Evolutionary conservation across 75 land plant genomes (phyloP), one percentile per base, ranked within the genome.

Genomic region (Cupressus sempervirens): DNA sequence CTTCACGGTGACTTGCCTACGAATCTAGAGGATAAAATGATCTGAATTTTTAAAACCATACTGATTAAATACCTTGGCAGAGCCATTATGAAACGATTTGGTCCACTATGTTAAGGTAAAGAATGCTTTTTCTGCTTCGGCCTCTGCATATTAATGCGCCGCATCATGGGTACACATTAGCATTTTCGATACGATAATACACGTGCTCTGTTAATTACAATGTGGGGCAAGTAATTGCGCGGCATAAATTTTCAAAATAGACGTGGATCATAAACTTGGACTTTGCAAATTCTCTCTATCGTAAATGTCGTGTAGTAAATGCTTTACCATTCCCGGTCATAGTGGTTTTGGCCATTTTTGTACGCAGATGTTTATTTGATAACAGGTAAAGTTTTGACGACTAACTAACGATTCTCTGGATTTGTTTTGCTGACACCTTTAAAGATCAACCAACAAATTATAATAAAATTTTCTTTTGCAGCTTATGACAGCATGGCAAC

Each of bases 401-500:
- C 26, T 23, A 18, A 7, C 18, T 56, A 18, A 56, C 26, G 62
- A 56, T 56, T 56, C 23, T 62, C 29, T 62, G n/a, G 26, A 62
- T 7, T 62, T 62, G 9, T 62, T 26, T 62, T 23, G 7, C n/a
- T 62, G 29, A 62, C 23, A 23, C n/a, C 7, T 62, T 62, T 23
- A 62, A 8, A 26, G 67, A 62, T 23, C n/a, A 62, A 62, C 26
- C 29, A 6, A 62, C 18, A 56, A 56, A 4, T 56, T 26, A 23
- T 23, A 26, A 26, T 62, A 6, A 16, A 56, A 20, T 16, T 56
- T 56, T 18, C 62, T 56, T 83, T 50, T 89, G 85, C 92, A 96
- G 98, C 83, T 93, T 72, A 84, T 86, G 88, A 84, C 87, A 46
- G 95, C 87, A 12, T 96, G 98, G 98, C 90, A 90, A 68, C 85